Base-by-base conservation (phyloP, 2,329 filamentous ascomycete genomes). In the Sporothrix pseudoabietina region DNA sequence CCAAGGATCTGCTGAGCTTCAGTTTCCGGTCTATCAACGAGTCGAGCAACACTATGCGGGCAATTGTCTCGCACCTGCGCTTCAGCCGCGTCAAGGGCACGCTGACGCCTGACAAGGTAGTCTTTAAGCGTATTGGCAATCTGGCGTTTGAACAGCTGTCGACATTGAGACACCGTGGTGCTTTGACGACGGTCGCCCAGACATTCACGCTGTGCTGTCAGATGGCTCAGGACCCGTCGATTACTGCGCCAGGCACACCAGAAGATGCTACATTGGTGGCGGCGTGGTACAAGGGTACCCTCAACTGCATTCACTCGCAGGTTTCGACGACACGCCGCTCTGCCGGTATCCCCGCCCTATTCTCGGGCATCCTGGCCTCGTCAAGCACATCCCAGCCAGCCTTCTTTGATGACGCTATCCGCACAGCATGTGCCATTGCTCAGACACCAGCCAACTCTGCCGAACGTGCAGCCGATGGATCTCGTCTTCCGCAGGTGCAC, bases 21-120 rank as follows among this genome's bases (percentile, higher is more conserved):
- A 97, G 94, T 75, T 99, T 97, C 87, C 89, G 96, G 77, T 93
- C 94, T 6, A 86, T 98, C n/a, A 95, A 97, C 75, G 96, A 99
- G 82, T 93, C 94, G 22, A 96, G 94, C 80, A 90, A 93, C 72
- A 83, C 97, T 4, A 85, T 95, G 80, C 88, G 90, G 75, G 85
- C 86, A 0, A 86, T 92, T 52, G 82, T 91, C 30, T 81, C 84
- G 32, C 88, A 88, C 19, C 79, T 85, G 22, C 85, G 85, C 32
- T 85, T 87, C 70, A 82, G 82, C 19, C 83, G 84, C 10, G 78
- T 81, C 12, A 75, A 78, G 8, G 83, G 83, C 2, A 79, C 81
- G 39, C 83, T 90, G 0, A 81, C 84, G n/a, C 86, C 87, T 1
- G 82, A 84, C 1, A 78, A 80, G 10, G 81, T 85, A 1, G 85